Percentiles rank a stretch among this genome's conserved stretches.
Evolutionary conservation across 176 grass and related monocot genomes (phyloP).

Genomic region (Ananas comosus): DNA sequence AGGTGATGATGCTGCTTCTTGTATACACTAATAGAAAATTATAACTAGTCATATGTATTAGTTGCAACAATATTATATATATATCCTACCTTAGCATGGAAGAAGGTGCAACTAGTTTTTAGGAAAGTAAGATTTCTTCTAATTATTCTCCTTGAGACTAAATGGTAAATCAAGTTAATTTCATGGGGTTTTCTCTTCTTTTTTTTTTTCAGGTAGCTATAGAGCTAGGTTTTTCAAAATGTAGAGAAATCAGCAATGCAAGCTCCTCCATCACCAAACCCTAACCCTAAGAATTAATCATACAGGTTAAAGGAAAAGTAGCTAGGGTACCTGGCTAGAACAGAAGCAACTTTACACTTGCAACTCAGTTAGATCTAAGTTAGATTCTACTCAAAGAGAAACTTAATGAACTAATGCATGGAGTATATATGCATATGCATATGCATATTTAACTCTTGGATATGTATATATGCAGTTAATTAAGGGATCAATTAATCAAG

Average conservation of each 20-base stretch:
- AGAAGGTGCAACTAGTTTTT: too few relatives aligned
- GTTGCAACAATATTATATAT: too few relatives aligned
- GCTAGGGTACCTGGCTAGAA: too few relatives aligned
- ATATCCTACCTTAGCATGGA: too few relatives aligned
- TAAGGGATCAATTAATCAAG: conserved; percentile 5
- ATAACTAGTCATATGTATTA: too few relatives aligned
- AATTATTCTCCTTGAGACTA: too few relatives aligned
- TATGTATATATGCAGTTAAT: conserved; percentile 15
- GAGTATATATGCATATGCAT: not conserved
- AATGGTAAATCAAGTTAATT: not conserved
- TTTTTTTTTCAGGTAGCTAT: not conserved
- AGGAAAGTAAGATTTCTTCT: too few relatives aligned
- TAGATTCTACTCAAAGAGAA: too few relatives aligned
- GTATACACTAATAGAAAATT: too few relatives aligned
- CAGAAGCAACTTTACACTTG: not conserved
- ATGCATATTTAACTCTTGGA: not conserved
- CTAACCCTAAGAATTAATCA: conserved; percentile 1
- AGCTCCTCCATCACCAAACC: not conserved
- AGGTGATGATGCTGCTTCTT: not conserved
- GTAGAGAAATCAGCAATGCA: not conserved
- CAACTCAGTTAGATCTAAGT: too few relatives aligned
- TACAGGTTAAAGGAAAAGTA: not conserved
- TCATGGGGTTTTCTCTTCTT: not conserved
- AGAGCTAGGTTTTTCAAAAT: too few relatives aligned
- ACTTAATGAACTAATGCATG: too few relatives aligned